A percentile compares a stretch with the other conserved stretches of the same genome.
Evolutionary conservation across 2,329 filamentous ascomycete genomes (phyloP).

Genomic region (Hypoxylon sp.): DNA sequence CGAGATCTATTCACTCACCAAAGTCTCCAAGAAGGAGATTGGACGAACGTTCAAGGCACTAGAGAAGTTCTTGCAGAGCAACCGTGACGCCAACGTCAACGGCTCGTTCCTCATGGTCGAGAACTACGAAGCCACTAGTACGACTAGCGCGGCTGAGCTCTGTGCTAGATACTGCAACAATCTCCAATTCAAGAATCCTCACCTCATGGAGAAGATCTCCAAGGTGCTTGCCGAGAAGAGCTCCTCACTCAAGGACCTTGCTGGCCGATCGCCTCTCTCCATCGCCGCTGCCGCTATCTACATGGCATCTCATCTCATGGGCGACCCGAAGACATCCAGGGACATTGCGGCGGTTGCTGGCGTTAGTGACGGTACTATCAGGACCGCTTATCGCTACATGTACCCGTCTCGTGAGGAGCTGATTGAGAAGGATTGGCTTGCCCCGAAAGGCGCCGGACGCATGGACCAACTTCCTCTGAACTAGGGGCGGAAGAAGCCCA

Average conservation of each 20-base stretch:
- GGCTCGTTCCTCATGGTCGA: conserved; percentile 70
- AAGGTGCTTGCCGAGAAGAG: conserved; percentile 84
- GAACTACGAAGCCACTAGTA: conserved; percentile 80
- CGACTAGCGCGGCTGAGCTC: conserved; percentile 85
- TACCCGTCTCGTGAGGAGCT: conserved; percentile 81
- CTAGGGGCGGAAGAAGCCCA: conserved; percentile 53
- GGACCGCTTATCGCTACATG: conserved; percentile 92
- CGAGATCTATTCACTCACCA: conserved; percentile 93
- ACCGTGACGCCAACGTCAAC: conserved; percentile 73
- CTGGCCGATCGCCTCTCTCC: conserved; percentile 92
- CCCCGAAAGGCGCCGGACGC: conserved; percentile 75
- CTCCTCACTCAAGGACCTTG: conserved; percentile 82
- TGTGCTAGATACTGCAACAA: conserved; percentile 92
- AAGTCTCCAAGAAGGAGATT: conserved; percentile 97
- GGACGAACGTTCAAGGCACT: conserved; percentile 94
- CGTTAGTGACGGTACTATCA: conserved; percentile 97
- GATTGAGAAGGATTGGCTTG: conserved; percentile 81
- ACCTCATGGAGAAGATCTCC: conserved; percentile 84
- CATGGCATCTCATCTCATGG: conserved; percentile 91
- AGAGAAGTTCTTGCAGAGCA: conserved; percentile 86
- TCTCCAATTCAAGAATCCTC: conserved; percentile 79
- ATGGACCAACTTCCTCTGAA: conserved; percentile 77
- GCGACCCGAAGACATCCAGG: conserved; percentile 82
- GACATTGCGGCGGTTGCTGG: conserved; percentile 88
- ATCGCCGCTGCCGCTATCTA: conserved; percentile 97